Base-by-base conservation (phyloP, 78 protist genomes). In the Speleostelium caveatum region DNA sequence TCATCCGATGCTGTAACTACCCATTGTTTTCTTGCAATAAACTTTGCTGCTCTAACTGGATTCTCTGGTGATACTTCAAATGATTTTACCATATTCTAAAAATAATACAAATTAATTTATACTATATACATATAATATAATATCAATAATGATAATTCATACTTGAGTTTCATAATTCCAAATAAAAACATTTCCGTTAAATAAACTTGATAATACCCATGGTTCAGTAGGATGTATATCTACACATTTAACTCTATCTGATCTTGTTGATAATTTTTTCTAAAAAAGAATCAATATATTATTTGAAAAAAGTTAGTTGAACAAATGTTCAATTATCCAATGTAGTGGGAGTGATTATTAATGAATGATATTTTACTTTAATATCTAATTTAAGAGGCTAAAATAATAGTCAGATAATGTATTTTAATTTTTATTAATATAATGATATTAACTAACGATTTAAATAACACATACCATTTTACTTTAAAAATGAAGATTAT, bases 221-320 rank as follows among this genome's bases (percentile, higher is more conserved):
- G 99, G 99, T 75, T 98, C 99, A 1, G 90, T 93, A 42, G 99
- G 99, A 67, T 99, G 99, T 36, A 99, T 8, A 62, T 99, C 99
- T 17, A 98, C 99, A 2, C 87, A 26, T 95, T 99, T 99, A 39
- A 99, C 99, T 17, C 99, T 94, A 79, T 98, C 99, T 26, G 98
- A 92, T 42, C 98, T 94, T 4, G 99, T 94, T 14, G 83, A 62
- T 45, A 99, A 95, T 86, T 91, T 95, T 61, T 94, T 90, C 94
- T 96, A 22, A 45, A 45, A n/a, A n/a, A n/a, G n/a, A n/a, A n/a
- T n/a, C n/a, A n/a, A n/a, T n/a, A n/a, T n/a, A n/a, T n/a, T n/a
- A n/a, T n/a, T n/a, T n/a, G n/a, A n/a, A n/a, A n/a, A n/a, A n/a
- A n/a, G n/a, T n/a, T n/a, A n/a, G n/a, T n/a, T n/a, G n/a, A n/a